phyloP scores from a whole-genome alignment of 2,329 filamentous ascomycete genomes.

The Fusarium fracticaudum region DNA sequence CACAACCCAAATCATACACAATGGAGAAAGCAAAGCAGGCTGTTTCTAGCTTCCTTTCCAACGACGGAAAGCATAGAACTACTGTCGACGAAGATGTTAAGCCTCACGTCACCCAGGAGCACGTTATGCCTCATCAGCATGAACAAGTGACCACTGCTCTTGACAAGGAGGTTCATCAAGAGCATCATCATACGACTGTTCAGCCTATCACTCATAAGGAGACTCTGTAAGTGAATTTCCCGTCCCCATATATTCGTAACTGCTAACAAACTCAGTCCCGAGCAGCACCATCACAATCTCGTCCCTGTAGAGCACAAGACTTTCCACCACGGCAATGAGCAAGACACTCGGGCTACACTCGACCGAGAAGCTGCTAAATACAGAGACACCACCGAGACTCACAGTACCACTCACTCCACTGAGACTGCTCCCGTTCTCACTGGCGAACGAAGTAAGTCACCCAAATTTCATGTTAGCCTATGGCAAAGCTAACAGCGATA shows the following conservation, averaged over 20 bases:
- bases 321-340: constrained; percentile 68
- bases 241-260: not conserved
- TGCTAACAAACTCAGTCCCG: constrained; percentile 52
- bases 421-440: constrained; percentile 40
- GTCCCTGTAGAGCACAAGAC: constrained; percentile 67
- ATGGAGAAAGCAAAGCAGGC: constrained; percentile 74
- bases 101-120: constrained; percentile 68
- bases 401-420: constrained; percentile 43
- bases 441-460: constrained; percentile 40
- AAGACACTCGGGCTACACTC: constrained; percentile 57
- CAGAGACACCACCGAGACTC: constrained; percentile 42
- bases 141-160: constrained; percentile 70
- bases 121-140: constrained; percentile 66
- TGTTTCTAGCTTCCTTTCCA: constrained; percentile 68
- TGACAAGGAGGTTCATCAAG: constrained; percentile 75
- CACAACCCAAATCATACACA: constrained; percentile 1
- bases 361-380: constrained; percentile 58
- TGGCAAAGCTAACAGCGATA: not conserved
- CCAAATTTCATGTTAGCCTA: not conserved
- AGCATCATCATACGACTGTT: constrained; percentile 76
- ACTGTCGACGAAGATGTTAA: constrained; percentile 73
- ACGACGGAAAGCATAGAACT: constrained; percentile 74
- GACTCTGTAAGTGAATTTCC: constrained; percentile 53
- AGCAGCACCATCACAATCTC: constrained; percentile 70
- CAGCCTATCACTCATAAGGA: constrained; percentile 64